Conservation (phyloP, 1,139 yeast genomes). For the Pichia sp. region DNA sequence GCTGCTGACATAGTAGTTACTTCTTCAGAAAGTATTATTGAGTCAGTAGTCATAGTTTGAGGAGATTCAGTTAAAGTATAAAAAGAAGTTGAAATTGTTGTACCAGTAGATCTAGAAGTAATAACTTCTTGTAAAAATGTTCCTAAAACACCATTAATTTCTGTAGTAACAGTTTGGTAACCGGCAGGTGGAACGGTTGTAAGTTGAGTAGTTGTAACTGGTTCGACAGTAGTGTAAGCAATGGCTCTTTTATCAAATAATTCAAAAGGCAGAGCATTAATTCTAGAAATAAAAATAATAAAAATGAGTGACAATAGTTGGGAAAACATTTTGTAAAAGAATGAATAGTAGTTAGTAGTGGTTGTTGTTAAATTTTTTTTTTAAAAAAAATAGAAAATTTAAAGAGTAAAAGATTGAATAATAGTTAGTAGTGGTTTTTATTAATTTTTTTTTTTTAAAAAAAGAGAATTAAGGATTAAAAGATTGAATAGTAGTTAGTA, state of each 20-base stretch:
- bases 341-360: too few relatives aligned
- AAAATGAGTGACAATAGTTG: slow-evolving; percentile 8
- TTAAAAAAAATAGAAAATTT: too few relatives aligned
- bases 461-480: too few relatives aligned
- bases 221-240: slow-evolving; percentile 22
- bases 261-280: slow-evolving; percentile 33
- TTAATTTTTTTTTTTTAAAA: too few relatives aligned
- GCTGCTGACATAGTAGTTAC: not conserved
- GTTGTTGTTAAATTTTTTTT: too few relatives aligned
- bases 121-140: slow-evolving; percentile 17
- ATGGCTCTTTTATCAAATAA: slow-evolving; percentile 22
- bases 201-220: slow-evolving; percentile 17
- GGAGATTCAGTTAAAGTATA: slow-evolving; percentile 10
- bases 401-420: not conserved
- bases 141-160: slow-evolving; percentile 16
- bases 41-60: slow-evolving; percentile 1
- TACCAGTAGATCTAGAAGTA: slow-evolving; percentile 13
- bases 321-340: not conserved
- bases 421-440: not conserved
- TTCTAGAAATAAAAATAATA: not conserved
- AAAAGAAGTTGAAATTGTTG: slow-evolving; percentile 9
- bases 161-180: slow-evolving; percentile 19
- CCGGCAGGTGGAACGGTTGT: slow-evolving; percentile 18
- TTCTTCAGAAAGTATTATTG: not conserved
- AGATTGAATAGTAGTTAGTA: too few relatives aligned